phyloP scores from a whole-genome alignment of 805 yeast species.

The Phaffomyces opuntiae region DNA sequence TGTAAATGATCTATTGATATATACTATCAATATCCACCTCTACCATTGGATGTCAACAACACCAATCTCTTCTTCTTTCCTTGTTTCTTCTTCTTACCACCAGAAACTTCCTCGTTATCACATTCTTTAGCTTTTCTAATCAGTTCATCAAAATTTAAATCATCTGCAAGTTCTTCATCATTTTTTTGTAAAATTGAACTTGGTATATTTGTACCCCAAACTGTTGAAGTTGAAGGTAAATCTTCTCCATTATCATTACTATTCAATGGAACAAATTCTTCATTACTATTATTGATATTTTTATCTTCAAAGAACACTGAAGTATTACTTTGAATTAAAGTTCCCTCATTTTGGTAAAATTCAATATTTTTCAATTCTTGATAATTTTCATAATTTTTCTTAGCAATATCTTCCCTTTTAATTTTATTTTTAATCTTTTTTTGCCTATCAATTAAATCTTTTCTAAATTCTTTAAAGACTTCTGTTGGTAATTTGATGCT shows the following conservation, averaged over 20 bases:
- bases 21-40: constrained; percentile 5
- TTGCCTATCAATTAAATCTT: constrained; percentile 52
- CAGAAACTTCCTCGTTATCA: neutral
- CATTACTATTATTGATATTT: no score
- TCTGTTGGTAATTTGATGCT: constrained; percentile 34
- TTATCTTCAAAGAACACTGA: neutral
- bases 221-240: constrained; percentile 33
- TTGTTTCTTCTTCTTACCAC: constrained; percentile 12
- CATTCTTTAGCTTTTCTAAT: constrained; percentile 15
- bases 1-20: no score
- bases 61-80: constrained; percentile 19
- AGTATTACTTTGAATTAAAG: neutral
- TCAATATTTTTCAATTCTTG: constrained; percentile 52
- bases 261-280: constrained; percentile 1
- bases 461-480: constrained; percentile 38
- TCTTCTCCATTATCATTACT: constrained; percentile 14
- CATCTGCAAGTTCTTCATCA: constrained; percentile 27
- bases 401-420: constrained; percentile 54
- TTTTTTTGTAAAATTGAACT: constrained; percentile 13
- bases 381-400: constrained; percentile 46
- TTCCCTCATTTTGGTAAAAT: constrained; percentile 32
- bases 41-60: constrained; percentile 12
- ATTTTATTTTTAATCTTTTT: constrained; percentile 41
- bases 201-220: constrained; percentile 64
- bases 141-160: constrained; percentile 23